A percentile compares a stretch with the other conserved stretches of the same genome.
Evolutionary conservation across 306 rosid genomes (phyloP).

Genomic region (Carpinus fangiana): DNA sequence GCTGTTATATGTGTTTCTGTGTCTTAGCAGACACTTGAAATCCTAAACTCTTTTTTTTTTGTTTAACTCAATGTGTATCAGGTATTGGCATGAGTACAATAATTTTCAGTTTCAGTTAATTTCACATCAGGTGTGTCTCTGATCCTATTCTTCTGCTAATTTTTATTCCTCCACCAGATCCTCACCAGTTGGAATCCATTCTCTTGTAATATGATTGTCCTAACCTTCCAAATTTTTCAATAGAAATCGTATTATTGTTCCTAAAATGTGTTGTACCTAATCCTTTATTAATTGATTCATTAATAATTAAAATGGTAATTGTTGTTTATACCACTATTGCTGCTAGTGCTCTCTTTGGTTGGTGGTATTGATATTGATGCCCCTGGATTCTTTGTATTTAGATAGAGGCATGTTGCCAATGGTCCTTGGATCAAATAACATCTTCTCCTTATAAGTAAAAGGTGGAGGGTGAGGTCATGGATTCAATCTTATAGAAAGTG

Average conservation of each 20-base stretch:
- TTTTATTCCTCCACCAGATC: neutral
- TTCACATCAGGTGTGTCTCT: slow-evolving; percentile 73
- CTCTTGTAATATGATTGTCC: neutral
- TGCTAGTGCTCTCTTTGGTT: neutral
- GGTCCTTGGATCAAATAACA: neutral
- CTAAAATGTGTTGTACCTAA: neutral
- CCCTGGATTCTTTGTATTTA: neutral
- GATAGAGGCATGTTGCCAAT: neutral
- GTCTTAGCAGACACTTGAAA: slow-evolving; percentile 22
- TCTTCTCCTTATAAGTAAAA: neutral
- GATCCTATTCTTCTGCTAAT: slow-evolving; percentile 1
- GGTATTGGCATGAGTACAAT: slow-evolving; percentile 98
- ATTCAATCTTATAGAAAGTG: neutral
- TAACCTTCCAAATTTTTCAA: neutral
- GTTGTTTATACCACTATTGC: neutral
- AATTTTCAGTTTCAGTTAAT: slow-evolving; percentile 93
- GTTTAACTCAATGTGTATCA: slow-evolving; percentile 40
- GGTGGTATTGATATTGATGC: neutral
- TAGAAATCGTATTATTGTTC: neutral
- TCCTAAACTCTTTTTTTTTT: slow-evolving; percentile 24
- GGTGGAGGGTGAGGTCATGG: neutral
- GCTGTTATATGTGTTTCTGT: slow-evolving; percentile 14
- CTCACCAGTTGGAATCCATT: neutral
- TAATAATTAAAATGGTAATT: neutral
- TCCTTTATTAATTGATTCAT: neutral